A percentile compares a stretch with the other conserved stretches of the same genome.
phyloP scores from a whole-genome alignment of 371 early-diverging fungal species.

The Mortierella sp. region DNA sequence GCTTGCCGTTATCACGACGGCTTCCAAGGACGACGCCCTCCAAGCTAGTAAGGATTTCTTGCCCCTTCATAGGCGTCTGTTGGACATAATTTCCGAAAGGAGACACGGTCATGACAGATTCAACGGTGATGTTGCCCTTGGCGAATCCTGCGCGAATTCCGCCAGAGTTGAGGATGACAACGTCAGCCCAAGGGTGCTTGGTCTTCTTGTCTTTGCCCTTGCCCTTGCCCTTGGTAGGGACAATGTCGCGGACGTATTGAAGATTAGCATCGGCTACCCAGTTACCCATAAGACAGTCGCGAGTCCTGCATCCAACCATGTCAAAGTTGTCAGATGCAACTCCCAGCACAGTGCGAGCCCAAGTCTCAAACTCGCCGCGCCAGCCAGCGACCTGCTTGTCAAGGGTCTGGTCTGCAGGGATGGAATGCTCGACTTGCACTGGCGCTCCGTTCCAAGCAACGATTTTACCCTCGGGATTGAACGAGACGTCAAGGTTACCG shows the following conservation, averaged over 20 bases:
- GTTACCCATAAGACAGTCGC: slow-evolving; percentile 63
- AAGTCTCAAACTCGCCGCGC: slow-evolving; percentile 56
- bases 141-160: slow-evolving; percentile 64
- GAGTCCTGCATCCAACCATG: slow-evolving; percentile 39
- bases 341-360: slow-evolving; percentile 55
- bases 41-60: slow-evolving; percentile 54
- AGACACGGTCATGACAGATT: slow-evolving; percentile 60
- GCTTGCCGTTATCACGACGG: slow-evolving; percentile 25
- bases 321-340: slow-evolving; percentile 47
- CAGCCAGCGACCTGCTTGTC: slow-evolving; percentile 54
- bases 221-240: too few relatives aligned
- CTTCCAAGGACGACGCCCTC: slow-evolving; percentile 53
- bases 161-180: slow-evolving; percentile 68
- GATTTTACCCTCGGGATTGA: slow-evolving; percentile 61
- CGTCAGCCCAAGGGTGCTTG: slow-evolving; percentile 30
- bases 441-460: slow-evolving; percentile 60
- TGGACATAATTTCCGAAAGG: slow-evolving; percentile 68
- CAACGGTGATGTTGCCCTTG: slow-evolving; percentile 61
- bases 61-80: slow-evolving; percentile 59
- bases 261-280: slow-evolving; percentile 64
- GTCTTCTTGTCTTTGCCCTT: neutral
- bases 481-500: slow-evolving; percentile 68
- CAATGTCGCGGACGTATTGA: slow-evolving; percentile 4
- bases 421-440: slow-evolving; percentile 59
- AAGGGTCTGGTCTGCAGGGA: slow-evolving; percentile 55